A percentile compares a stretch with the other conserved stretches of the same genome.
These are phyloP conservation scores for Tardiomyces blankii DNA, from an alignment of 1,139 yeast genomes.

Conservation along the genomic window DNA sequence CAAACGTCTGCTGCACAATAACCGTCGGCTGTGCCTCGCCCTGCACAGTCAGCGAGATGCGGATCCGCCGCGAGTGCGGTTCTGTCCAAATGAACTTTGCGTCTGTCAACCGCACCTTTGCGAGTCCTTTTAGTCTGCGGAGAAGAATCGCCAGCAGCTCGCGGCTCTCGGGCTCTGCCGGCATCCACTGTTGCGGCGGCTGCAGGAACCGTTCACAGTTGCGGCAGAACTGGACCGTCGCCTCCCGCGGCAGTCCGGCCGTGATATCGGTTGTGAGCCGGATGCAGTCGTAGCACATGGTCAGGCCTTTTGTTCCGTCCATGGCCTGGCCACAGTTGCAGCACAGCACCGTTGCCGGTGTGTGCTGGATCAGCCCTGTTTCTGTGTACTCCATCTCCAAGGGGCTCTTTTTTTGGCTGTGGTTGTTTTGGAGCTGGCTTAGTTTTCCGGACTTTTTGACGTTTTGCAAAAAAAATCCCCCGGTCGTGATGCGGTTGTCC, in stretches of 20 bases:
- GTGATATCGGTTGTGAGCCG: slow-evolving; percentile 90
- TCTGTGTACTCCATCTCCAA: slow-evolving; percentile 1
- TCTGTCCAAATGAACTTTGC: slow-evolving; percentile 98
- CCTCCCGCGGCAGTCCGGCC: slow-evolving; percentile 92
- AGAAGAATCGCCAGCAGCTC: slow-evolving; percentile 86
- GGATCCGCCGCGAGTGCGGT: slow-evolving; percentile 93
- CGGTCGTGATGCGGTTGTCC: too few species aligned
- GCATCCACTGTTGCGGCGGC: slow-evolving; percentile 91
- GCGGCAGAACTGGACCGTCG: slow-evolving; percentile 85
- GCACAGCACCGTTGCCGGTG: slow-evolving; percentile 63
- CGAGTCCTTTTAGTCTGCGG: slow-evolving; percentile 78
- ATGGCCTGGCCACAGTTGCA: slow-evolving; percentile 98
- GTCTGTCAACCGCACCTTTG: slow-evolving; percentile 74
- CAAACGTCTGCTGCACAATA: slow-evolving; percentile 87
- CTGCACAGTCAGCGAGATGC: slow-evolving; percentile 84
- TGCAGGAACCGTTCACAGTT: slow-evolving; percentile 93
- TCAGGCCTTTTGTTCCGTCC: slow-evolving; percentile 89
- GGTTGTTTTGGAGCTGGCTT: too few species aligned
- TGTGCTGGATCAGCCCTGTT: slow-evolving; percentile 8
- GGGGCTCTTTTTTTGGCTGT: neutral
- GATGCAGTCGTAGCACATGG: slow-evolving; percentile 97
- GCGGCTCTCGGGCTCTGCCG: slow-evolving; percentile 83
- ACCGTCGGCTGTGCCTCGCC: slow-evolving; percentile 93
- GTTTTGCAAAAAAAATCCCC: too few species aligned
- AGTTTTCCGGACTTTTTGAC: too few species aligned